Conservation (phyloP, 2,329 filamentous ascomycete species). For the Colletotrichum viniferum region DNA sequence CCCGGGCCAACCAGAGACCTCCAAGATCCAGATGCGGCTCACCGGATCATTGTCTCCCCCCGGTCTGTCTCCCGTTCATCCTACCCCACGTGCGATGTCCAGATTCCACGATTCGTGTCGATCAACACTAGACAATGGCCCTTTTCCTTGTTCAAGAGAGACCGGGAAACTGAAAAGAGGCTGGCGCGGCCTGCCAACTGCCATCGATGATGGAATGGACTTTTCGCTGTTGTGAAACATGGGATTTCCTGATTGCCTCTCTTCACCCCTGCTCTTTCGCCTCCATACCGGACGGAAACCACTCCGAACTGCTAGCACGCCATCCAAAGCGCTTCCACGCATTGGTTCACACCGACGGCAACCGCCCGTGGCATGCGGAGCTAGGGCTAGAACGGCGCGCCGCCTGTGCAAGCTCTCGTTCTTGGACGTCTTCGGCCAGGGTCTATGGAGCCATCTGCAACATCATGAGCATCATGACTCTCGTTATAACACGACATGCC, state of each 20-base stretch:
- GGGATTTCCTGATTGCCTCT: slow-evolving; percentile 9
- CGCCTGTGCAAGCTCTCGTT: not conserved
- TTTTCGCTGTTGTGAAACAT: slow-evolving; percentile 17
- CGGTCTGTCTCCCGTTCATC: not conserved
- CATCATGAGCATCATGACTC: slow-evolving; percentile 2
- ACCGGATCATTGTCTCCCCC: not conserved
- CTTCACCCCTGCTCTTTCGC: not conserved
- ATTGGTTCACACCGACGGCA: not conserved
- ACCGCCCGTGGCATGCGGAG: slow-evolving; percentile 6
- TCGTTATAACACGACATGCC: not conserved
- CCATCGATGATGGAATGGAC: slow-evolving; percentile 20
- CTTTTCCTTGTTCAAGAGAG: not conserved
- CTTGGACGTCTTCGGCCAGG: slow-evolving; percentile 3
- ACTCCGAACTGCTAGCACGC: slow-evolving; percentile 4
- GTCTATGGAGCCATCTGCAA: not conserved
- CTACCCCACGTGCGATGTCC: slow-evolving; percentile 10
- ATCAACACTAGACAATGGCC: not conserved
- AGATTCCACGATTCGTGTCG: slow-evolving; percentile 15
- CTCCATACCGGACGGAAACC: not conserved
- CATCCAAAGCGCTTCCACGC: not conserved
- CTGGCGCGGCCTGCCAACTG: not conserved
- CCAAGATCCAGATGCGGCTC: slow-evolving; percentile 5
- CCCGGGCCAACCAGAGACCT: not conserved
- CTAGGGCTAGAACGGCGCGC: not conserved
- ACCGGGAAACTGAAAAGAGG: not conserved